Evolutionary conservation across 2,329 filamentous ascomycete genomes (phyloP).

Genomic region (Alternaria novae-zelandiae): DNA sequence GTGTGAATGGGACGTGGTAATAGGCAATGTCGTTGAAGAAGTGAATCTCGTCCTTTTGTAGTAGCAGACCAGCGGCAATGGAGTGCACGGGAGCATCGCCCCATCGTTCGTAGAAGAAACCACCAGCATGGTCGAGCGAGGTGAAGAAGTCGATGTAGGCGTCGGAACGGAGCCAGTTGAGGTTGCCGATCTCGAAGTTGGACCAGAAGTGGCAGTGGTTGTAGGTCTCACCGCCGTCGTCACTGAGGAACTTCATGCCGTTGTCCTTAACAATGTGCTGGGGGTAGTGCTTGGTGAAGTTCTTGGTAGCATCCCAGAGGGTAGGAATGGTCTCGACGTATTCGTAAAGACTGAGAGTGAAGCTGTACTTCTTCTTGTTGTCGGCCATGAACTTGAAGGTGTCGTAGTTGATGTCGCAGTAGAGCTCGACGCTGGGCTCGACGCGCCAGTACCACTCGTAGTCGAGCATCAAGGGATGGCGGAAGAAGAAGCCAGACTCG

Average conservation of each 20-base stretch:
- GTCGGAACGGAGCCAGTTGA: conserved; percentile 90
- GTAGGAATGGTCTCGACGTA: conserved; percentile 96
- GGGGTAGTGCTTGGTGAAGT: conserved; percentile 88
- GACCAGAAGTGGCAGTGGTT: conserved; percentile 99
- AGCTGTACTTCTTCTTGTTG: conserved; percentile 97
- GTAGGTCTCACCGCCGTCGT: conserved; percentile 89
- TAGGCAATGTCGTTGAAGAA: conserved; percentile 99
- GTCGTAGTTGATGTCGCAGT: conserved; percentile 94
- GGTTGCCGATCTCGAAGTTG: conserved; percentile 95
- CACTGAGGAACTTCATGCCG: conserved; percentile 88
- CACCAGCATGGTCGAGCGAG: conserved; percentile 84
- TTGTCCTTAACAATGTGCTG: conserved; percentile 86
- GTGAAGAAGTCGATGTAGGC: conserved; percentile 92
- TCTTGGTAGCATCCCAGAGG: conserved; percentile 93
- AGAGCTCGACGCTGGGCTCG: conserved; percentile 94
- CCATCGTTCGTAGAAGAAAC: conserved; percentile 99
- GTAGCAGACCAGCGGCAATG: conserved; percentile 86
- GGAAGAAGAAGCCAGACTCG: conserved; percentile 99
- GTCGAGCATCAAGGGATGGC: conserved; percentile 88
- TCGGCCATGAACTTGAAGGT: conserved; percentile 97
- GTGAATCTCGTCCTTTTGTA: conserved; percentile 93
- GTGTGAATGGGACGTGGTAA: conserved; percentile 96
- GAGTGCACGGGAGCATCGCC: conserved; percentile 97
- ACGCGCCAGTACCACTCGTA: conserved; percentile 99
- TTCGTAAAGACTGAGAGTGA: conserved; percentile 93